Conservation (phyloP, 225 moss, liverwort and hornwort species). For the Anthoceros angustus region DNA sequence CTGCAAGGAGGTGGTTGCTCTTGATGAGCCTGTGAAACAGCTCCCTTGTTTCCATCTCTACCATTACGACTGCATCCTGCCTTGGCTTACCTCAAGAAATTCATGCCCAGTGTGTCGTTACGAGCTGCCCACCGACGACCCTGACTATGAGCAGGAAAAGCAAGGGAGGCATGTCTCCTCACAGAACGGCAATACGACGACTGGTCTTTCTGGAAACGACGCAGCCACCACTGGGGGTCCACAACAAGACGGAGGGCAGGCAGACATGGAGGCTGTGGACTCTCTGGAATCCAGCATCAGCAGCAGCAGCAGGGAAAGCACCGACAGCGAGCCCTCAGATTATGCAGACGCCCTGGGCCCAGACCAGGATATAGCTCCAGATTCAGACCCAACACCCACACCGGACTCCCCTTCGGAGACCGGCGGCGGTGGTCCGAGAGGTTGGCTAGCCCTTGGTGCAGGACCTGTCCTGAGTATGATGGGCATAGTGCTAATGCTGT, state of each 20-base stretch:
- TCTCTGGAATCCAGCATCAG: neutral
- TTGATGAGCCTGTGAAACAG: conserved; percentile 39
- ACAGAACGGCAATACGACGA: neutral
- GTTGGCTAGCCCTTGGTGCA: conserved; percentile 34
- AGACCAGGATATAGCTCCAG: too few relatives aligned
- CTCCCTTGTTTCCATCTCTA: conserved; percentile 33
- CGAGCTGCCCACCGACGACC: conserved; percentile 42
- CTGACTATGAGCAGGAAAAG: conserved; percentile 30
- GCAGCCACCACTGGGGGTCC: neutral
- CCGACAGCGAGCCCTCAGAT: neutral
- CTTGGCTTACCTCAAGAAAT: conserved; percentile 34
- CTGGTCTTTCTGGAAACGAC: neutral
- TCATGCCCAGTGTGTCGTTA: conserved; percentile 47
- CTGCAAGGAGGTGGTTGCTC: conserved; percentile 33
- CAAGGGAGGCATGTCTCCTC: neutral
- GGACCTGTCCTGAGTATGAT: conserved; percentile 46
- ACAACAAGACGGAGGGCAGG: neutral
- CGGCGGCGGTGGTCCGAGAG: conserved; percentile 11
- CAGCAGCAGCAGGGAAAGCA: neutral
- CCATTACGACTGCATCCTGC: conserved; percentile 38
- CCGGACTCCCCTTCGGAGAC: too few relatives aligned
- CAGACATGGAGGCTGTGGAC: neutral
- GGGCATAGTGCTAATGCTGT: conserved; percentile 37
- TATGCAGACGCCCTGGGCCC: too few relatives aligned
- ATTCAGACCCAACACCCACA: too few relatives aligned